These are phyloP conservation scores for Aristolochia fimbriata DNA, from an alignment of 164 flowering plant species.

Conservation along the genomic window DNA sequence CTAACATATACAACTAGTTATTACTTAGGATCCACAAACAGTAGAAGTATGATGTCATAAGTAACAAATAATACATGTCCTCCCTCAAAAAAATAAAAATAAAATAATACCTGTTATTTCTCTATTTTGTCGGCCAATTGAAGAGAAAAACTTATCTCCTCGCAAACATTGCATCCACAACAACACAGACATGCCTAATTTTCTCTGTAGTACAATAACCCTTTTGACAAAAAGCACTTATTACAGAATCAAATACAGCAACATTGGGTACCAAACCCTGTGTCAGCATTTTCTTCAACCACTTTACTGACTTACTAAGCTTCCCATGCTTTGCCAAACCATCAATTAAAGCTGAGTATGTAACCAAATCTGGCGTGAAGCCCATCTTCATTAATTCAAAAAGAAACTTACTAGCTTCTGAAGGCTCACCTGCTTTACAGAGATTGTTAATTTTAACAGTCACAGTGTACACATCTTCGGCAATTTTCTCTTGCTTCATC, in stretches of 20 bases:
- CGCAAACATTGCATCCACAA: slow-evolving; percentile 1
- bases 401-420: background rate
- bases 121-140: no score
- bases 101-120: no score
- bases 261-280: slow-evolving; percentile 4
- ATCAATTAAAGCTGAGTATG: slow-evolving; percentile 4
- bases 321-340: background rate
- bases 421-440: background rate
- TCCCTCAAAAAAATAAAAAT: no score
- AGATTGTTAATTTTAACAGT: background rate
- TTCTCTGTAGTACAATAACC: background rate
- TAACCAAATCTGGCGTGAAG: background rate
- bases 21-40: no score
- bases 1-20: no score
- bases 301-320: background rate
- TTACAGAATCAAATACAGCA: slow-evolving; percentile 1
- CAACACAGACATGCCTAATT: background rate
- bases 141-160: background rate
- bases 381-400: background rate
- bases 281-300: slow-evolving; percentile 4
- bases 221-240: slow-evolving; percentile 6
- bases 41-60: no score
- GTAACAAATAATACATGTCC: no score
- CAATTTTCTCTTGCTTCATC: slow-evolving; percentile 4
- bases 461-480: background rate